Evolutionary conservation across 75 land plant species (phyloP).

Genomic region (Pseudotsuga menziesii): DNA sequence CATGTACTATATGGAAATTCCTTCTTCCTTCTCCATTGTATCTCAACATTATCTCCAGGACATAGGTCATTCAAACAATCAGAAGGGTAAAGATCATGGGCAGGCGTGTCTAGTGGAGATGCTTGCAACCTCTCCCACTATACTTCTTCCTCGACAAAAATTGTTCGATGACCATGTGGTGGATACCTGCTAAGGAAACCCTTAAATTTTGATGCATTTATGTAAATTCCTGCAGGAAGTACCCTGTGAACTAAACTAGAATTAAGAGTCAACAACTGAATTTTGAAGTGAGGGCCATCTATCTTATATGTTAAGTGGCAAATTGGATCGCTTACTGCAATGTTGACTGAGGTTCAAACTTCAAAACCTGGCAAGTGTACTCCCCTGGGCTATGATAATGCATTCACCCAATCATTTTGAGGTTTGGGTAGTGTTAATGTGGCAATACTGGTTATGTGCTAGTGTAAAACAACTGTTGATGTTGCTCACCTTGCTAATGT

Average conservation of each 20-base stretch:
- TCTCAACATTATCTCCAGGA: constrained; percentile 94
- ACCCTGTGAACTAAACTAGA: background rate
- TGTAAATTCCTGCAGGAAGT: background rate
- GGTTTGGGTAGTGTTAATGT: too few species aligned
- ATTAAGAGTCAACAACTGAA: background rate
- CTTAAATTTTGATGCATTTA: background rate
- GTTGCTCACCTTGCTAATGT: too few species aligned
- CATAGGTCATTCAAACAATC: constrained; percentile 65
- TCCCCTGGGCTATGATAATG: too few species aligned
- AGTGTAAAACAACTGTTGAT: too few species aligned
- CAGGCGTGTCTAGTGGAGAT: constrained; percentile 67
- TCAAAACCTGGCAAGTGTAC: too few species aligned
- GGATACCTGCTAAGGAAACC: constrained; percentile 55
- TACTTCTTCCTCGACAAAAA: constrained; percentile 61
- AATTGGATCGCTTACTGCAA: too few species aligned
- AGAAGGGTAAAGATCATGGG: constrained; percentile 80
- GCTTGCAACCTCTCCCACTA: constrained; percentile 80
- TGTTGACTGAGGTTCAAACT: too few species aligned
- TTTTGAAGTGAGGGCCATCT: background rate
- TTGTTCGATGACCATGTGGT: constrained; percentile 79
- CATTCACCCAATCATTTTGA: too few species aligned
- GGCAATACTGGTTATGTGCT: too few species aligned
- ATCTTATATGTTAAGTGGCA: too few species aligned
- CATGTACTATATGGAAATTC: constrained; percentile 89
- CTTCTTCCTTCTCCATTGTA: constrained; percentile 95